Conservation (phyloP, 345 rosid species). For the Carallia brachiata region DNA sequence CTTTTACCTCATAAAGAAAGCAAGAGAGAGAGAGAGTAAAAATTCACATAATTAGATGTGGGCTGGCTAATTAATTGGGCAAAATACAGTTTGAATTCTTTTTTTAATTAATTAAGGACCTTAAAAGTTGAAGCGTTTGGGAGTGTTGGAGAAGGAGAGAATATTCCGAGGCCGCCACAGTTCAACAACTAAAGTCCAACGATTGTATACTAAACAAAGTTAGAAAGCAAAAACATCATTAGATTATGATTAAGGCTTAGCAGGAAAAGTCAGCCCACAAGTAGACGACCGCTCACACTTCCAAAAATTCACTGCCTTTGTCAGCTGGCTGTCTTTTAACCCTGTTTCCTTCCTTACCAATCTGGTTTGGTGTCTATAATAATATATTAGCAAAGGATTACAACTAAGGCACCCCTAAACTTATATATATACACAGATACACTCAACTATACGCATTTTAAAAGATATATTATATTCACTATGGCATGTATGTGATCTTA, state of each 20-base stretch:
- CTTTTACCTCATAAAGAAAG: too few species aligned
- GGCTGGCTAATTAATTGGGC: background rate
- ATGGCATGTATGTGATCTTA: too few species aligned
- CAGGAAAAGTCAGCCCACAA: slow-evolving; percentile 88
- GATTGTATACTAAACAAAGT: slow-evolving; percentile 41
- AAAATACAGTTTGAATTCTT: slow-evolving; percentile 18
- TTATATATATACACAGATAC: slow-evolving; percentile 33
- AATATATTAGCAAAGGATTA: slow-evolving; percentile 52
- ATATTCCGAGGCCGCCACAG: slow-evolving; percentile 85
- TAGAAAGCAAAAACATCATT: slow-evolving; percentile 65
- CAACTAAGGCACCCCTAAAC: slow-evolving; percentile 69
- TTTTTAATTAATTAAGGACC: slow-evolving; percentile 12
- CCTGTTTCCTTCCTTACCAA: slow-evolving; percentile 7
- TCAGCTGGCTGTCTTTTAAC: slow-evolving; percentile 67
- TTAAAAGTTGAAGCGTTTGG: slow-evolving; percentile 49
- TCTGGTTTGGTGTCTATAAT: too few species aligned
- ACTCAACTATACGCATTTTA: too few species aligned
- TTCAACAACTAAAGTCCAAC: slow-evolving; percentile 84
- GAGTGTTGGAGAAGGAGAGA: slow-evolving; percentile 62
- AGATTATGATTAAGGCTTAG: slow-evolving; percentile 82
- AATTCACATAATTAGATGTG: too few species aligned
- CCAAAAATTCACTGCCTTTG: slow-evolving; percentile 91
- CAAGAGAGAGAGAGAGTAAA: too few species aligned
- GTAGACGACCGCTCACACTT: slow-evolving; percentile 70
- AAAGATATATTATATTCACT: too few species aligned